Evolutionary conservation across 1,139 yeast species (phyloP), one percentile per base, ranked within the genome.

Genomic region (Sugiyamaella japonica): DNA sequence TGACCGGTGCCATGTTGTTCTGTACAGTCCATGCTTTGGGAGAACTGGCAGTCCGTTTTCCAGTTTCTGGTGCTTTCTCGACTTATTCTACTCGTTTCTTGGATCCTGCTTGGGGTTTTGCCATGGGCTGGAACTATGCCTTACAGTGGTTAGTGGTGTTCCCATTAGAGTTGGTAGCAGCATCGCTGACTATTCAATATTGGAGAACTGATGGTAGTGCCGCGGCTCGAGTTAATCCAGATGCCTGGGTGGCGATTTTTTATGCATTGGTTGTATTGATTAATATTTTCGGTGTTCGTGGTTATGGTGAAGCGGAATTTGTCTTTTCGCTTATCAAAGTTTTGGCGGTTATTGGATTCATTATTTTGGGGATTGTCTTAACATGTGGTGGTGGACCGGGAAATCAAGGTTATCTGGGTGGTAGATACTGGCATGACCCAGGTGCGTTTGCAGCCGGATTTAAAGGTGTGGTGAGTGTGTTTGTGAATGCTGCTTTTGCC

Each of bases 401-500:
- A 38, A 77, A 76, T 54, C 83, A 82, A 41, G 84, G 83, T 29
- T 85, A 82, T 67, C 73, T 85, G 55, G 91, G 93, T 16, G 82
- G 78, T 10, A 74, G 69, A 59, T 78, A 81, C 68, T 85, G 87
- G 86, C 76, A 76, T 55, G 62, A 75, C 56, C 86, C 87, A 0
- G 89, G 88, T 54, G 80, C 89, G 3, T 83, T 77, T 73, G 79
- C 75, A 57, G 74, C 73, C 76, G 89, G 75, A 56, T 88, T 81
- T 76, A 89, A 89, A 69, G 97, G 97, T 61, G 83, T 89, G 29
- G 82, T 89, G 65, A 76, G 88, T 12, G 86, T 86, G 32, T 86
- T 90, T 65, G 89, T 89, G 52, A 81, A 85, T 32, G 95, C 96
- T 29, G 95, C 96, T 5, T 90, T 89, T 72, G 83, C 96, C 3